phyloP scores from a whole-genome alignment of 495 filamentous ascomycete genomes.

The Penicillium turbatum region DNA sequence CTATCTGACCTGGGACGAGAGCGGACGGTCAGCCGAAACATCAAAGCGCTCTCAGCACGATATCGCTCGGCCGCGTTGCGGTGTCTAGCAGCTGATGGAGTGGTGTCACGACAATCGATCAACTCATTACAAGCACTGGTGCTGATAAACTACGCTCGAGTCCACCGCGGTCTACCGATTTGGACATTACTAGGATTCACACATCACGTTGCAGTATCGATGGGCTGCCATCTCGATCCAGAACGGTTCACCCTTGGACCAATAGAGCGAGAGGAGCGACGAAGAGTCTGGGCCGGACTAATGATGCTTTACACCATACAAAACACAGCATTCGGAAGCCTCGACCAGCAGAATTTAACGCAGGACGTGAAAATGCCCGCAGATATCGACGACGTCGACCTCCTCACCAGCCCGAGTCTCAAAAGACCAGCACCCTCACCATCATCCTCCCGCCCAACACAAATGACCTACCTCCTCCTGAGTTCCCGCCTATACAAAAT shows the following conservation, averaged over 20 bases:
- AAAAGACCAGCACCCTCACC: constrained; percentile 17
- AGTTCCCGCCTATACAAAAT: constrained; percentile 41
- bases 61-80: constrained; percentile 44
- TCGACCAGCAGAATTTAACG: constrained; percentile 23
- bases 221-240: constrained; percentile 49
- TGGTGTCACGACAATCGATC: constrained; percentile 43
- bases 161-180: constrained; percentile 37
- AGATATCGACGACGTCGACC: constrained; percentile 42
- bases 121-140: constrained; percentile 46
- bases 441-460: constrained; percentile 33
- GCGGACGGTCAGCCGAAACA: constrained; percentile 38
- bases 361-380: constrained; percentile 41
- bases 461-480: constrained; percentile 47
- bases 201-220: constrained; percentile 44
- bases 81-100: constrained; percentile 42
- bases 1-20: constrained; percentile 42
- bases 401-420: constrained; percentile 28
- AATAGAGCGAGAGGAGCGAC: constrained; percentile 45
- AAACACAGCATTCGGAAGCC: constrained; percentile 34
- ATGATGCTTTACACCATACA: constrained; percentile 45
- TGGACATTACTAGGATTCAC: constrained; percentile 45
- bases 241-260: constrained; percentile 36
- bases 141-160: constrained; percentile 41
- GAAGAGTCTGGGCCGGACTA: constrained; percentile 44
- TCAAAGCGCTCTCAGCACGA: constrained; percentile 37